Base-by-base conservation (phyloP, 2,329 filamentous ascomycete genomes). In the Fusarium sp. region DNA sequence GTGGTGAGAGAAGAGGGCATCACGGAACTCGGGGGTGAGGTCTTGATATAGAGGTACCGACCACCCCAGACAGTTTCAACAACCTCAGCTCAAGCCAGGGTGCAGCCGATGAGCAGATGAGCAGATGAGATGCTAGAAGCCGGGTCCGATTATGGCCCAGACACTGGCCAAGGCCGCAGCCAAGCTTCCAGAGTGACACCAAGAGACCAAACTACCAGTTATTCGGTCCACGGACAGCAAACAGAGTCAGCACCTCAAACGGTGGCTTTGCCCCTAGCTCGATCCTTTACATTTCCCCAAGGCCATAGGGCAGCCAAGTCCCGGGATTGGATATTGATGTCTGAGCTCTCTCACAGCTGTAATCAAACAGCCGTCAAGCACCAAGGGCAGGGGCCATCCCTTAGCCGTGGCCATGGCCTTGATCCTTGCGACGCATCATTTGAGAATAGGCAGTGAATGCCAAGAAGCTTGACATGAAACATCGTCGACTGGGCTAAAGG, bases 1-100 rank as follows among this genome's bases (percentile, higher is more conserved):
- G 49, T 54, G 41, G 15, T 46, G 49, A 47, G 33, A 29, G 36
- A n/a, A 35, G 43, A 49, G 21, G 41, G 10, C 27, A 50, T 57
- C 25, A 57, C 48, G 37, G 43, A 38, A 49, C 19, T 52, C 8
- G 14, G 43, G 47, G 49, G 49, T n/a, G 25, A 47, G 25, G 36
- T 4, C 48, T 49, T 53, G 50, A 70, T 69, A 69, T 69, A 69
- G 69, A 69, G 38, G 32, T 51, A 49, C n/a, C 38, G 38, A 27
- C 31, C n/a, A 35, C 27, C 1, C 45, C 35, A 33, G 53, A 35
- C 37, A 51, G 19, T 32, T 37, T 21, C 45, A 53, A 14, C 25
- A 15, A 33, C 21, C 35, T 27, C 60, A 61, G 61, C 51, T 49
- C 33, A 43, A 50, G 46, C 49, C 51, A 61, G 45, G 13, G 13